Percentiles rank a stretch among this genome's conserved stretches.
These are phyloP conservation scores for Blastocystis sp. DNA, from an alignment of 352 stramenopile species.

Conservation along the genomic window DNA sequence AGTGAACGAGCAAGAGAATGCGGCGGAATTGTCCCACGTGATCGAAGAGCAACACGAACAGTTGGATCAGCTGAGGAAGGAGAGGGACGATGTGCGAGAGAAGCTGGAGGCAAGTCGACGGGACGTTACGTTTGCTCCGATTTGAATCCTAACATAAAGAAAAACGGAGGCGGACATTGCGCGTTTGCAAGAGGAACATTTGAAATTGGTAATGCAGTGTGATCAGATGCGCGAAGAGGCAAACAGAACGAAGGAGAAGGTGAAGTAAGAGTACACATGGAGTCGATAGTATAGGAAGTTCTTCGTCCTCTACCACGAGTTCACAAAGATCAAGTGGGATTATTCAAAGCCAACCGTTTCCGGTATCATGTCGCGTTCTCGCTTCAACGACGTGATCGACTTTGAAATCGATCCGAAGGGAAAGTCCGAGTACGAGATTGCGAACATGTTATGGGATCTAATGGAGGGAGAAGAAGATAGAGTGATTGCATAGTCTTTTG, in stretches of 20 bases:
- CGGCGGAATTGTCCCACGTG: neutral
- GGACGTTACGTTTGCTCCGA: neutral
- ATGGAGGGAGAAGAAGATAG: constrained; percentile 22
- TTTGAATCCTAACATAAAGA: neutral
- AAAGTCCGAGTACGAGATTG: constrained; percentile 14
- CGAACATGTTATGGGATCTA: constrained; percentile 22
- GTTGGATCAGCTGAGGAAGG: neutral
- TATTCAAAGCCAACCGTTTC: neutral
- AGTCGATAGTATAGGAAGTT: neutral
- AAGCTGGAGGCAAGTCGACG: neutral
- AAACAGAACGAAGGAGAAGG: constrained; percentile 5
- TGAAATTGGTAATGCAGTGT: neutral
- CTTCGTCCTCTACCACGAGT: constrained; percentile 21
- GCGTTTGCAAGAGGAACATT: neutral
- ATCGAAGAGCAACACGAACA: constrained; percentile 14
- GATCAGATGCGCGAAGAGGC: neutral
- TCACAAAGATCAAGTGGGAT: constrained; percentile 38
- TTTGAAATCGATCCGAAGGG: constrained; percentile 29
- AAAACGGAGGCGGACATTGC: neutral
- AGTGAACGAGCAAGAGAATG: neutral
- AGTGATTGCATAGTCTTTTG: neutral
- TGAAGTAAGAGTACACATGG: neutral
- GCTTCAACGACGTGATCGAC: constrained; percentile 33
- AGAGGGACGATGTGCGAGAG: neutral
- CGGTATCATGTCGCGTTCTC: neutral